Base-by-base conservation (phyloP, 1,284 basidiomycete genomes). In the Dichomitus squalens region DNA sequence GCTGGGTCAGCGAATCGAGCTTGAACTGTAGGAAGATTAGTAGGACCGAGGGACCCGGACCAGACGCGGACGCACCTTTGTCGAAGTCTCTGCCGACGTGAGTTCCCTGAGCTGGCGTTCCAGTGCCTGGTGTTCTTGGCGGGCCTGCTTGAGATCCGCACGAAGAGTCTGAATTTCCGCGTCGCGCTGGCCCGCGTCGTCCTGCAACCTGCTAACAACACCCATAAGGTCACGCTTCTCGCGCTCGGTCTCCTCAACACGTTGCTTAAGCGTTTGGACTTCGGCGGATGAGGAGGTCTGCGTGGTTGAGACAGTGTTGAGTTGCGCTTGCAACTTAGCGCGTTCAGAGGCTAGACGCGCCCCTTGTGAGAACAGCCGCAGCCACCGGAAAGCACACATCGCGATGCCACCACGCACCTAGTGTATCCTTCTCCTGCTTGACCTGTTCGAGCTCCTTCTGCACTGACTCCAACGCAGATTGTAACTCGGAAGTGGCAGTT, bases 191-290 rank as follows among this genome's bases (percentile, higher is more conserved):
- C 79, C 66, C 47, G 78, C 75, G 62, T 93, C 91, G 63, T 89
- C 84, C 69, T 89, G 87, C 57, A 91, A 70, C 52, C 89, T 80
- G 69, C 85, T 90, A 9, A 93, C 82, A 23, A 91, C 86, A 36
- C 79, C 80, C 36, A 94, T 76, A 49, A 93, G 79, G 60, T 92
- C 90, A 27, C 90, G 82, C 71, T 93, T 93, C 75, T 93, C 92
- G 44, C 86, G 79, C 63, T 93, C 90, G 1, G 81, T 80, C 64
- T 92, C 87, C 5, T 90, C 86, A 3, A 89, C 75, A 35, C 83
- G 81, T 55, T 74, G 79, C 63, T 80, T 84, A 36, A 90, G 69
- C 3, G 73, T 70, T 34, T 83, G 83, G 3, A 85, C 70, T 65
- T 91, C 89, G 2, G 80, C 75, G 0, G 83, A 83, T 1, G 88